These are phyloP conservation scores for Dendrobium catenatum DNA, from an alignment of 106 monocot genomes.

Conservation along the genomic window DNA sequence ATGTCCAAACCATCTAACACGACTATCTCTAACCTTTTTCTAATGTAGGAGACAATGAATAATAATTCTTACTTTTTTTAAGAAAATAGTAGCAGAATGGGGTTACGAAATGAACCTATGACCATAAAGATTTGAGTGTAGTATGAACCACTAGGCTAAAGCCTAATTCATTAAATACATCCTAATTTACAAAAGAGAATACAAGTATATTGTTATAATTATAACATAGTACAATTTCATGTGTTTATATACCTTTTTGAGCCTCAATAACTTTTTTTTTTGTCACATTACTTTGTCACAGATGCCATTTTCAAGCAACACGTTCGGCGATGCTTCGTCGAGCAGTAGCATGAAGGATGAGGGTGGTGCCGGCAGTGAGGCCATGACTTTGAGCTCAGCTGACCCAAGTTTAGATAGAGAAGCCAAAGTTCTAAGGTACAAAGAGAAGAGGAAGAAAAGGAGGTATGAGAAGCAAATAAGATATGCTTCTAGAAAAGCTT, in stretches of 20 bases:
- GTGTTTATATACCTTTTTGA: neutral
- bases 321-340: conserved; percentile 10
- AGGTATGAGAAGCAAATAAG: conserved; percentile 47
- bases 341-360: conserved; percentile 5
- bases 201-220: too few relatives aligned
- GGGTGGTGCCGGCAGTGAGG: neutral
- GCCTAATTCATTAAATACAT: too few relatives aligned
- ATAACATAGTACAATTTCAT: neutral
- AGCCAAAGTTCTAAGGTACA: conserved; percentile 44
- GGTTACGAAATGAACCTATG: too few relatives aligned
- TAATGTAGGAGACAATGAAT: too few relatives aligned
- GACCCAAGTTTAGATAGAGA: conserved; percentile 26
- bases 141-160: too few relatives aligned
- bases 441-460: conserved; percentile 41
- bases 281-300: neutral
- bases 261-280: neutral
- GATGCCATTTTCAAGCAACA: conserved; percentile 15
- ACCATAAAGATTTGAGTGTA: too few relatives aligned
- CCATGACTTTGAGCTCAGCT: conserved; percentile 1
- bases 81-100: too few relatives aligned
- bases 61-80: too few relatives aligned
- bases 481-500: conserved; percentile 37
- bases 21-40: too few relatives aligned
- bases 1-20: too few relatives aligned
- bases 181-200: too few relatives aligned